Evolutionary conservation across 768 basidiomycete species (phyloP).

Genomic region (Phylloporus rhodoxanthus): DNA sequence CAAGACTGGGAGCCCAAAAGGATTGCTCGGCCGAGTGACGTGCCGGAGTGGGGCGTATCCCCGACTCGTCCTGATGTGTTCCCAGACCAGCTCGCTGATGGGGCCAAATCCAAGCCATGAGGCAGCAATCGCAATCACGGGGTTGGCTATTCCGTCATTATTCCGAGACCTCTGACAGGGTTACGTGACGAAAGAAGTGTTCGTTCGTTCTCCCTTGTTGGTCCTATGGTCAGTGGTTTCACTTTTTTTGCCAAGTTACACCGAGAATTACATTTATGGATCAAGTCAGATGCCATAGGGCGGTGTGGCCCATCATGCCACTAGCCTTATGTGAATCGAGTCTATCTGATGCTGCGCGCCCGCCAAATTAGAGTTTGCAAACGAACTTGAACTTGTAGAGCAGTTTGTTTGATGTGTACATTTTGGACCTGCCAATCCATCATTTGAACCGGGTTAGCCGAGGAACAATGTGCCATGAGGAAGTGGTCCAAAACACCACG

Average conservation of each 20-base stretch:
- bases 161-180: too few relatives aligned
- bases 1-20: slow-evolving; percentile 86
- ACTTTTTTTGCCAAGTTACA: too few relatives aligned
- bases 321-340: too few relatives aligned
- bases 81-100: slow-evolving; percentile 18
- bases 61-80: slow-evolving; percentile 39
- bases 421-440: neutral
- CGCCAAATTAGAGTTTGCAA: neutral
- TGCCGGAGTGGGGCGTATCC: slow-evolving; percentile 92
- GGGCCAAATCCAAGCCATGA: slow-evolving; percentile 5
- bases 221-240: too few relatives aligned
- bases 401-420: slow-evolving; percentile 1
- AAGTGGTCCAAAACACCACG: neutral
- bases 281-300: too few relatives aligned
- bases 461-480: too few relatives aligned
- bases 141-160: neutral
- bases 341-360: neutral
- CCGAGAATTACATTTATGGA: too few relatives aligned
- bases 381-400: neutral
- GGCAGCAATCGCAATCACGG: neutral
- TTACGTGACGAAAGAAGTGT: too few relatives aligned
- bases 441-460: too few relatives aligned
- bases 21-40: slow-evolving; percentile 74
- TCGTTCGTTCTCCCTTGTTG: too few relatives aligned
- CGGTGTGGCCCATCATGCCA: too few relatives aligned